These are phyloP conservation scores for Paraglomus brasilianum DNA, from an alignment of 192 early-diverging fungal species.

Conservation along the genomic window DNA sequence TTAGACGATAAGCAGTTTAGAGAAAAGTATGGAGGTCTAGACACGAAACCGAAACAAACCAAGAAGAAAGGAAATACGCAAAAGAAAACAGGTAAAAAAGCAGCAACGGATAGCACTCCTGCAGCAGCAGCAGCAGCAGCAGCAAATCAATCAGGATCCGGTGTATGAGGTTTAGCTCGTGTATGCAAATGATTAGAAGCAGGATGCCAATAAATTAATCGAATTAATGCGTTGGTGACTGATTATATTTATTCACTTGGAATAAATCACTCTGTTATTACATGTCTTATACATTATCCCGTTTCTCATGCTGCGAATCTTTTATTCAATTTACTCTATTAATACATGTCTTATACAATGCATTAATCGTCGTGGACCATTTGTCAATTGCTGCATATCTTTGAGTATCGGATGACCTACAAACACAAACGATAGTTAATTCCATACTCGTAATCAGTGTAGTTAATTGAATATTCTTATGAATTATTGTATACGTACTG, in stretches of 20 bases:
- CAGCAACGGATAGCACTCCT: too few species aligned
- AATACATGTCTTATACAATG: conserved; percentile 60
- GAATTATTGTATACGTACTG: conserved; percentile 48
- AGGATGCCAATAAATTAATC: too few species aligned
- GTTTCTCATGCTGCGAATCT: too few species aligned
- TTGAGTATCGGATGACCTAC: conserved; percentile 60
- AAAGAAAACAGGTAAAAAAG: conserved; percentile 39
- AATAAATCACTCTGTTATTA: too few species aligned
- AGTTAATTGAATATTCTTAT: background rate
- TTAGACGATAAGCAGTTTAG: conserved; percentile 88
- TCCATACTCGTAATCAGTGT: background rate
- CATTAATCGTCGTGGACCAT: conserved; percentile 65
- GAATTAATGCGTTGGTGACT: too few species aligned
- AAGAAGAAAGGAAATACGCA: conserved; percentile 35
- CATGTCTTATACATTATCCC: too few species aligned
- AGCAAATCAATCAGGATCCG: too few species aligned
- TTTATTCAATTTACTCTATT: conserved; percentile 42
- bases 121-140: conserved; percentile 36
- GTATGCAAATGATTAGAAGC: too few species aligned
- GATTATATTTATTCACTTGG: too few species aligned
- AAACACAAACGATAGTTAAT: background rate
- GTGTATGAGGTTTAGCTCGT: too few species aligned
- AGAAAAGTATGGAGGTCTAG: conserved; percentile 74
- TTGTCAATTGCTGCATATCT: conserved; percentile 71
- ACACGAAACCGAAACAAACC: conserved; percentile 39